Evolutionary conservation across 106 monocot genomes (phyloP), one percentile per base, ranked within the genome.

Genomic region (Phalaenopsis equestris): DNA sequence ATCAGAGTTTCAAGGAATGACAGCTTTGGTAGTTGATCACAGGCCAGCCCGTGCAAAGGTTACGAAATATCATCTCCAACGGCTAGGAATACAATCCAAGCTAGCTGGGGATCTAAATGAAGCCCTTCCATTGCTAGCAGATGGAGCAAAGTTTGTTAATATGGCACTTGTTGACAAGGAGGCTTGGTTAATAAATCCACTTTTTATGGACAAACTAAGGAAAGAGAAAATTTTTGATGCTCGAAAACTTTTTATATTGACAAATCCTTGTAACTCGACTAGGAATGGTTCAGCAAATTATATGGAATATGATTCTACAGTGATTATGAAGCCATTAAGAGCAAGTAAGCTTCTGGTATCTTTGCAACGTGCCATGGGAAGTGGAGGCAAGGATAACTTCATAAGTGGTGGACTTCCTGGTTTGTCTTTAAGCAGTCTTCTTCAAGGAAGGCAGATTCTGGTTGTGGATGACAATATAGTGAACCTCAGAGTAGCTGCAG

Each of bases 391-490:
- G 56, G 92, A 88, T 45, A 87, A 82, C 55, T 46, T 41, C 45
- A 82, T 74, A 55, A 88, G 85, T 78, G 90, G 87, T 64, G 84
- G 83, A 39, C 81, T 79, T 36, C 83, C 86, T 52, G 83, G 82
- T 58, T 80, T 81, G 30, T 87, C 92, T 39, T 84, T 97, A 82
- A 67, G 73, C 8, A 88, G 76, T 72, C 90, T 90, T 61, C 85
- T 93, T 41, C 85, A 73, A 84, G 93, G 89, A 67, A 89, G 84
- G 56, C 86, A 80, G 12, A 93, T 93, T 81, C 64, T 93, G 68
- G 89, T 93, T 68, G 93, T 91, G 41, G 93, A 93, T 86, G 93
- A 93, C 67, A 93, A 91, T 74, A 83, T 86, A n/a, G 93, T 93
- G 56, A 93, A 93, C 83, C 89, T 93, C 36, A 80, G 87, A 83